These are phyloP conservation scores for Trichomonas tenax DNA, from an alignment of 208 protist genomes.

Conservation along the genomic window DNA sequence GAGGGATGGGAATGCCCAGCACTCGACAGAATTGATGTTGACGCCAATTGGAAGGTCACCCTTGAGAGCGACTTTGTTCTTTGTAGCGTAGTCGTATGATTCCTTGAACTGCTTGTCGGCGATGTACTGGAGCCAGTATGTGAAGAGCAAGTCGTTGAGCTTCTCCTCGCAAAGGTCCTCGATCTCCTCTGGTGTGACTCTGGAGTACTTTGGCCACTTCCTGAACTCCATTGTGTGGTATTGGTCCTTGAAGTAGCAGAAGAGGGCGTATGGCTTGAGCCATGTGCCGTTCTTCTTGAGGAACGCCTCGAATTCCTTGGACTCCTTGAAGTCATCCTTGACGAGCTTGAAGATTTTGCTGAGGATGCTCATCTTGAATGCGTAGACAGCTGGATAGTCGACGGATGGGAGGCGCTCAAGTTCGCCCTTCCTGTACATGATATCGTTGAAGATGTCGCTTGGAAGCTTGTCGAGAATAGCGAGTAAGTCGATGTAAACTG, in stretches of 20 bases:
- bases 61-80: not conserved
- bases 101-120: not conserved
- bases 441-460: not conserved
- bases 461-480: not conserved
- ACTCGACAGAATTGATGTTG: too few relatives aligned
- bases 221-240: not conserved
- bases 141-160: not conserved
- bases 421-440: not conserved
- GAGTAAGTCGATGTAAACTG: not conserved
- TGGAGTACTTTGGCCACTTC: not conserved
- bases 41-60: not conserved
- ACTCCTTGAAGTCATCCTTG: not conserved
- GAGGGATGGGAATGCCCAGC: not conserved
- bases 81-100: not conserved
- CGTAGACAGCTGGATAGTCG: not conserved
- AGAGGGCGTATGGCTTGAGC: not conserved
- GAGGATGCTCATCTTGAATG: not conserved
- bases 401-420: not conserved
- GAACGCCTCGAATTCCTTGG: not conserved
- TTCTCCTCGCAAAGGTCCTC: not conserved
- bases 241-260: not conserved
- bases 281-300: not conserved
- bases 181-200: not conserved
- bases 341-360: not conserved
- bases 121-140: not conserved